Evolutionary conservation across 2,329 filamentous ascomycete genomes (phyloP), one percentile per base, ranked within the genome.

Genomic region (Scolecobasidium constrictum): DNA sequence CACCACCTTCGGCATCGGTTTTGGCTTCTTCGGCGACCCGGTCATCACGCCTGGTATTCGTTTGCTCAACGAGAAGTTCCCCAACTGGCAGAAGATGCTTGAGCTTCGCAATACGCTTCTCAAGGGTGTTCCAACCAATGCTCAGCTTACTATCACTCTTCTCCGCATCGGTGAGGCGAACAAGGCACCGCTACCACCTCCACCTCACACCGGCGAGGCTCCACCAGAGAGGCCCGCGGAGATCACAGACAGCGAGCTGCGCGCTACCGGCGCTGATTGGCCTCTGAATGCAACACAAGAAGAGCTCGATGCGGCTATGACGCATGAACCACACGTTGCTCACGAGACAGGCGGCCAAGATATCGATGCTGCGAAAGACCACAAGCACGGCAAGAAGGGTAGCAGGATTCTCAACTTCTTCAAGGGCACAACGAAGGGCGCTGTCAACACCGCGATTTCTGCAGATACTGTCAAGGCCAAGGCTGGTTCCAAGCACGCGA

Each of bases 41-140:
- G 52, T 88, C 48, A 77, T 90, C 43, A 65, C 67, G 22, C 72
- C 71, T 11, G 75, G 68, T 2, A 55, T 86, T 3, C 59, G 61
- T 11, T 73, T 75, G 50, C 60, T 85, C 20, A 80, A 84, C 57
- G 64, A 61, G 12, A 68, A 67, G 35, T 69, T 78, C 50, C 84
- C 84, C 1, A 66, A 79, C 50, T 92, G 85, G 85, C 71, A 84
- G 53, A 83, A 81, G 50, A 66, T 86, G 5, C 66, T 90, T 13
- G 79, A 87, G 52, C 62, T 86, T 9, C 73, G 81, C 46, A 86
- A 86, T 49, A 86, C 82, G 0, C 57, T 92, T 1, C 74, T 94
- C 40, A 85, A 83, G 55, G 84, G 85, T 2, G 79, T 92, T 0
- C 86, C 86, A 1, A 94, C 86, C 2, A 92, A 93, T 55, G 84